Conservation (phyloP, 192 early-diverging fungal species). For the Geranomyces variabilis region DNA sequence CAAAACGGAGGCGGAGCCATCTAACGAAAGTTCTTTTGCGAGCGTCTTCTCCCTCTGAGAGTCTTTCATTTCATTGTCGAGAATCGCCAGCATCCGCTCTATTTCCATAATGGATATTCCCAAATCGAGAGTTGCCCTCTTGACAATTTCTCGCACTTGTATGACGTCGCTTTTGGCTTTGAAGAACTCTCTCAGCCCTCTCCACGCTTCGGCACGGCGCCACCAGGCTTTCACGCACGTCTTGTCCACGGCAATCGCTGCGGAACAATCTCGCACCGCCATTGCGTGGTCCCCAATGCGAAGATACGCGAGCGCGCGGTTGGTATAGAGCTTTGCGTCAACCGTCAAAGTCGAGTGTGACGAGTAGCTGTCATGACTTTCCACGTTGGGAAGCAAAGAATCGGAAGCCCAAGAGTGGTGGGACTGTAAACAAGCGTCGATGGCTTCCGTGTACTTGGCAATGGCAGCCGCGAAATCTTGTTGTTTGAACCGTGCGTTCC, state of each 20-base stretch:
- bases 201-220: slow-evolving; percentile 30
- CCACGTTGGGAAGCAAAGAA: not conserved
- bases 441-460: slow-evolving; percentile 40
- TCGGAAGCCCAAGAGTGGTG: not conserved
- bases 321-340: slow-evolving; percentile 60
- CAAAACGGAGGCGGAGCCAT: not conserved
- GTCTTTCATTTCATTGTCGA: slow-evolving; percentile 14
- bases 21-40: slow-evolving; percentile 2
- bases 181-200: slow-evolving; percentile 12
- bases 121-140: not conserved
- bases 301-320: slow-evolving; percentile 77
- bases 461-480: slow-evolving; percentile 35
- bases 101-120: slow-evolving; percentile 25
- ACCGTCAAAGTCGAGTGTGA: not conserved
- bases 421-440: slow-evolving; percentile 17
- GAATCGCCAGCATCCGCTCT: not conserved
- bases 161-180: slow-evolving; percentile 21
- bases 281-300: slow-evolving; percentile 60
- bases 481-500: slow-evolving; percentile 44
- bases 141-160: slow-evolving; percentile 1
- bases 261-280: slow-evolving; percentile 65
- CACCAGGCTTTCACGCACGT: slow-evolving; percentile 44
- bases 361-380: not conserved
- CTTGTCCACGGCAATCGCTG: slow-evolving; percentile 69
- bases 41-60: not conserved